These are phyloP conservation scores for Chaetomiaceae sp. DNA, from an alignment of 2,329 filamentous ascomycete species.

Conservation along the genomic window DNA sequence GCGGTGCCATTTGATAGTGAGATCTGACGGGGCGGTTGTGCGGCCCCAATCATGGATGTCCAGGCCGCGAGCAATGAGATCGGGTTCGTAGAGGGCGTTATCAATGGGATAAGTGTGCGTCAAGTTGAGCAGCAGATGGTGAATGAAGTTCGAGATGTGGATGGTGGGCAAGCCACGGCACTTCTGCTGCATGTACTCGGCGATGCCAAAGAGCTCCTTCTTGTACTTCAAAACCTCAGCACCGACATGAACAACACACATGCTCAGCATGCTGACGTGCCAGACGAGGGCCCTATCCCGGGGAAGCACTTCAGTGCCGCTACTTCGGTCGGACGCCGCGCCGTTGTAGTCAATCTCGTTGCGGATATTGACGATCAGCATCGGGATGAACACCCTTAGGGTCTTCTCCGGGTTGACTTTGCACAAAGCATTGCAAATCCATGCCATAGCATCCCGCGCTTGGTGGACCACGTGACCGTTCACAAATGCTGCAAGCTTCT, in stretches of 20 bases:
- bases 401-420: constrained; percentile 95
- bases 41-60: constrained; percentile 80
- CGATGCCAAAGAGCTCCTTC: constrained; percentile 83
- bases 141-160: constrained; percentile 95
- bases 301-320: constrained; percentile 87
- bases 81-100: constrained; percentile 80
- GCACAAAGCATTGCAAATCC: constrained; percentile 93
- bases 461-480: constrained; percentile 94
- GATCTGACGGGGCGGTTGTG: constrained; percentile 64
- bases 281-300: constrained; percentile 90
- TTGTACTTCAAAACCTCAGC: constrained; percentile 85
- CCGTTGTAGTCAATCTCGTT: constrained; percentile 97
- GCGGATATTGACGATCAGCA: constrained; percentile 85
- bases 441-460: constrained; percentile 95
- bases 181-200: constrained; percentile 92
- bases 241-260: constrained; percentile 96
- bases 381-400: constrained; percentile 82
- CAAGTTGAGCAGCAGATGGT: constrained; percentile 89
- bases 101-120: constrained; percentile 93
- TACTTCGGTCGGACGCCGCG: constrained; percentile 89
- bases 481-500: constrained; percentile 90
- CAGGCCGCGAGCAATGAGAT: constrained; percentile 65
- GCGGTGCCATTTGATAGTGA: constrained; percentile 89
- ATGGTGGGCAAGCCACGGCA: constrained; percentile 92
- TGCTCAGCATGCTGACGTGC: constrained; percentile 95